Percentiles rank a stretch among this genome's conserved stretches.
These are phyloP conservation scores for Emmonsiellopsis sp. DNA, from an alignment of 2,329 filamentous ascomycete species.

Conservation along the genomic window DNA sequence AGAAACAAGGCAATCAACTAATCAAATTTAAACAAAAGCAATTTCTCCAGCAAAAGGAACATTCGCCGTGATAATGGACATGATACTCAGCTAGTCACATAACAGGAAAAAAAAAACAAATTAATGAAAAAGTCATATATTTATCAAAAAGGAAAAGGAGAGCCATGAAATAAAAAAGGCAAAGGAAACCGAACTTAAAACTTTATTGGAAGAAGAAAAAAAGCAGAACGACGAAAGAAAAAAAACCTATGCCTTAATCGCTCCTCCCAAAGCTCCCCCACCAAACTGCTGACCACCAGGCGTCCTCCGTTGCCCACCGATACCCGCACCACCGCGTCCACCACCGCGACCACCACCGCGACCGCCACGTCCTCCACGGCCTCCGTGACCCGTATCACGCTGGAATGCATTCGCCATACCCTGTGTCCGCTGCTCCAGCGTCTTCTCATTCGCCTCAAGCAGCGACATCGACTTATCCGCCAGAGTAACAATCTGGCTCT, in stretches of 20 bases:
- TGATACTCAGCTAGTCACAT: neutral
- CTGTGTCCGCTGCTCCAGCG: slow-evolving; percentile 91
- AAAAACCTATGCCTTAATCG: slow-evolving; percentile 38
- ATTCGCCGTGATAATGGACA: neutral
- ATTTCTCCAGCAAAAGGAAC: slow-evolving; percentile 2
- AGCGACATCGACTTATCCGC: slow-evolving; percentile 93
- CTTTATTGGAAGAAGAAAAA: slow-evolving; percentile 2
- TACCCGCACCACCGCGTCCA: slow-evolving; percentile 29
- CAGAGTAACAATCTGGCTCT: slow-evolving; percentile 86
- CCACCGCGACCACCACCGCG: slow-evolving; percentile 43
- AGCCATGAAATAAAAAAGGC: slow-evolving; percentile 14
- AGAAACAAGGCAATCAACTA: too few relatives aligned
- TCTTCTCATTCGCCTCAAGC: slow-evolving; percentile 95
- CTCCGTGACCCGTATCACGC: slow-evolving; percentile 70
- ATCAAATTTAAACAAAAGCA: too few relatives aligned
- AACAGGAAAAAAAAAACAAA: slow-evolving; percentile 8
- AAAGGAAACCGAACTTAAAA: slow-evolving; percentile 9
- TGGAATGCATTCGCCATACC: slow-evolving; percentile 94
- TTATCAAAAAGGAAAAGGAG: slow-evolving; percentile 9
- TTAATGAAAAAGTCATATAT: slow-evolving; percentile 10
- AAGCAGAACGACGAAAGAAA: slow-evolving; percentile 2
- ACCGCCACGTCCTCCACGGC: slow-evolving; percentile 54
- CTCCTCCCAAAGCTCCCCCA: slow-evolving; percentile 41
- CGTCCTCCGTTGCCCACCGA: slow-evolving; percentile 33
- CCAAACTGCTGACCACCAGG: slow-evolving; percentile 41